Conservation (phyloP, 306 rosid genomes). For the Fragaria ananassa region DNA sequence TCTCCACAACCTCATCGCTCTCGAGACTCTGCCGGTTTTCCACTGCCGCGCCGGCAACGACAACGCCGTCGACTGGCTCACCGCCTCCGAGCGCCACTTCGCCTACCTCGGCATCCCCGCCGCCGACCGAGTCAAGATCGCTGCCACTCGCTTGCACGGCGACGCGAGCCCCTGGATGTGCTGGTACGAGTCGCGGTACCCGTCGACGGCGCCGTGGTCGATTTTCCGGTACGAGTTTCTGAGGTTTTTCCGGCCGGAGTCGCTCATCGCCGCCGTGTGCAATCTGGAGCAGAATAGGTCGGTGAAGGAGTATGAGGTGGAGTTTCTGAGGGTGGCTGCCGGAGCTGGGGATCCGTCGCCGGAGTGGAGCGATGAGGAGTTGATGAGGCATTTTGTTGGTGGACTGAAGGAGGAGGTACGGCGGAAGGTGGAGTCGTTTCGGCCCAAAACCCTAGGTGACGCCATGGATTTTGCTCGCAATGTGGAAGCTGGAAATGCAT, state of each 20-base stretch:
- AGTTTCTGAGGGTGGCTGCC: neutral
- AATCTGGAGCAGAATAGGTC: neutral
- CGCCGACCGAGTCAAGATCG: neutral
- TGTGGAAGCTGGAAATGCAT: neutral
- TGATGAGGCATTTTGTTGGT: neutral
- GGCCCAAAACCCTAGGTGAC: conserved; percentile 5
- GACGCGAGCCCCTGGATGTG: conserved; percentile 1
- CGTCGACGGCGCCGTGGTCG: neutral
- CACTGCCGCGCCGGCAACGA: neutral
- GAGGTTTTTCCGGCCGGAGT: neutral
- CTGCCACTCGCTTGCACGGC: neutral
- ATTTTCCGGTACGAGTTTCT: neutral
- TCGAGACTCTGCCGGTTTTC: neutral
- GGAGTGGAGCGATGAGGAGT: neutral
- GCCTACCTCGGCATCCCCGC: neutral
- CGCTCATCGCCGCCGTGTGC: neutral
- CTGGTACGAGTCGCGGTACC: conserved; percentile 3
- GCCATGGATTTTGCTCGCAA: conserved; percentile 5
- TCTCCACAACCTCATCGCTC: neutral
- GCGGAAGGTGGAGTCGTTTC: neutral
- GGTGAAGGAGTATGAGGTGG: neutral
- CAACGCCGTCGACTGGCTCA: neutral
- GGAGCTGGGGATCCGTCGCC: neutral
- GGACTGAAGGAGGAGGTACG: neutral
- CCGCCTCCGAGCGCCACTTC: conserved; percentile 1